Percentiles rank a stretch among this genome's conserved stretches.
Conservation (phyloP, 73 alveolate species). For the Paraurostyla sp. region DNA sequence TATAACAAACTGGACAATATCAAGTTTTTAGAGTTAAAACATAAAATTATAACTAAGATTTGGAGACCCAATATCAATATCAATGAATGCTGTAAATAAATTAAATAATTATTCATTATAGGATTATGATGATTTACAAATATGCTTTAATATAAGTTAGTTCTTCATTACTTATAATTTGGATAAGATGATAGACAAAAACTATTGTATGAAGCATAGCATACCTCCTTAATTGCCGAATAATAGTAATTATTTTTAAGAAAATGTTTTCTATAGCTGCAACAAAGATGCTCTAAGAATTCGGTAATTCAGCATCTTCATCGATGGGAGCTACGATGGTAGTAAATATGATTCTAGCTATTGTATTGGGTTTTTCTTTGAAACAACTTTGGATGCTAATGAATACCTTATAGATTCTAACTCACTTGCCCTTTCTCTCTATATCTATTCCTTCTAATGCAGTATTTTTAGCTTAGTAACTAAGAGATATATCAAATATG, state of each 20-base stretch:
- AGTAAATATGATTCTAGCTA: neutral
- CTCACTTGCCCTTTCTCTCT: neutral
- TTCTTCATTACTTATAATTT: too few relatives aligned
- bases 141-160: too few relatives aligned
- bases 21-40: neutral
- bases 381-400: slow-evolving; percentile 20
- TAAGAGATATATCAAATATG: neutral
- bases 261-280: neutral
- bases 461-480: neutral
- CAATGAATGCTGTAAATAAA: neutral
- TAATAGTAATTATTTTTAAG: neutral
- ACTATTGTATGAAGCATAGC: neutral
- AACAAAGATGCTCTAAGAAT: neutral
- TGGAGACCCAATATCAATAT: neutral
- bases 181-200: neutral
- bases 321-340: neutral
- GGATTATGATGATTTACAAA: too few relatives aligned
- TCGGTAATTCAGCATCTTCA: neutral
- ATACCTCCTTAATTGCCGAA: neutral
- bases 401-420: neutral
- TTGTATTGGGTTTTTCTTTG: neutral
- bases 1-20: neutral
- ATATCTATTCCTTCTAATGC: neutral
- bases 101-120: neutral
- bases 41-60: neutral